Base-by-base conservation (phyloP, 2,329 filamentous ascomycete species). In the Colletotrichum falcatum region DNA sequence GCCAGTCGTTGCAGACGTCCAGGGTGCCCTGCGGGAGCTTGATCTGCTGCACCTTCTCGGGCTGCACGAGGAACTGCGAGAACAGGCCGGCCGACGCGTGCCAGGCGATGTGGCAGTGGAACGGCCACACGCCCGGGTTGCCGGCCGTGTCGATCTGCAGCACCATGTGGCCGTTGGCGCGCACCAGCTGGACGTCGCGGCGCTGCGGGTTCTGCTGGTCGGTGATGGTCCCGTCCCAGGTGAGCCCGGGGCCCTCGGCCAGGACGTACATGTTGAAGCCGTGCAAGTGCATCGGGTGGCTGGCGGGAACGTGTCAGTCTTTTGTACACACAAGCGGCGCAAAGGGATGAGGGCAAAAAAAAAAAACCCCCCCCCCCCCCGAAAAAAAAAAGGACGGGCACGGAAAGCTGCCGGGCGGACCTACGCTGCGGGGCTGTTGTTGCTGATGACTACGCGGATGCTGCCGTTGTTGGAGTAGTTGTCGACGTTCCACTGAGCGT, bases 221-320 rank as follows among this genome's bases (percentile, higher is more conserved):
- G 61, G 83, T 73, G 48, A 84, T 80, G 48, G 74, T 79, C 46
- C 82, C 81, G 74, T 84, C 80, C 84, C 83, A 88, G 5, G 74
- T 61, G 8, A 62, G 59, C 3, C 85, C 84, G 6, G 75, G 65
- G 2, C 86, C 85, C 73, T 87, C 85, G 42, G 87, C 82, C 1
- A 94, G 83, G 55, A 94, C 80, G 76, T 89, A 90, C 82, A 93
- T 91, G 81, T 93, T 91, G 79, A 91, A 88, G 18, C 90, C 90
- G 80, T 93, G 91, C 4, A 92, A 77, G 78, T 93, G 90, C 79
- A 93, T 90, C 0, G 91, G 90, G 74, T 93, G 87, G 1, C 86
- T 51, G 20, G 14, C 2, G 14, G 9, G 5, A 1, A 11, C 9
- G 14, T 7, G 14, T 51, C 14, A 51, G 26, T 44, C 42, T 44